A percentile compares a stretch with the other conserved stretches of the same genome.
Conservation (phyloP, 2,329 filamentous ascomycete species). For the Aspergillus sp. region DNA sequence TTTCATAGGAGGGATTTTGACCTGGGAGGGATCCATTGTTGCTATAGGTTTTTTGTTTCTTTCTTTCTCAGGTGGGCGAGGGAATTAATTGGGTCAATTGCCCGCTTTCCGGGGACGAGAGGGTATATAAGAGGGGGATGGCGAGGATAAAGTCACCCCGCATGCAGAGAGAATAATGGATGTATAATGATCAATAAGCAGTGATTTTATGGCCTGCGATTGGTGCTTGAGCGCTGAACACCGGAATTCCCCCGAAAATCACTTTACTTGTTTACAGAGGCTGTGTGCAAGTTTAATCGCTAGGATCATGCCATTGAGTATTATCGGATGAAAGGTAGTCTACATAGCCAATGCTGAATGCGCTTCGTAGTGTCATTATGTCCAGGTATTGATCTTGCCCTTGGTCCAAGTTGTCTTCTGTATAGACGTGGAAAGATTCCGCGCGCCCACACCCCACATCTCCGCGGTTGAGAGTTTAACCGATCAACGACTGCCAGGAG, state of each 20-base stretch:
- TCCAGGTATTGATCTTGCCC: neutral
- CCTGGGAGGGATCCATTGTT: conserved; percentile 43
- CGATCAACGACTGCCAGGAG: neutral
- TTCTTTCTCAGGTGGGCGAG: neutral
- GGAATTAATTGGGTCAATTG: neutral
- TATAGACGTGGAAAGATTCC: conserved; percentile 1
- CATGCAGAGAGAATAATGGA: neutral
- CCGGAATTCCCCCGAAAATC: conserved; percentile 3
- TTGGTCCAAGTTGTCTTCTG: neutral
- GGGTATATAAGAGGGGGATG: neutral
- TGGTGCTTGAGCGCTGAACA: neutral
- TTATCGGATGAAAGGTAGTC: neutral
- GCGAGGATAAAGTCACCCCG: neutral
- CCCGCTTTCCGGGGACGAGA: neutral
- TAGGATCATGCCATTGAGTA: neutral
- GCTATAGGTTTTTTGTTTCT: neutral
- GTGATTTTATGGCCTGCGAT: neutral
- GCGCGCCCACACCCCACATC: conserved; percentile 6
- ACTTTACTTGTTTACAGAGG: neutral
- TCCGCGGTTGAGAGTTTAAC: neutral
- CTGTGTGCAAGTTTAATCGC: neutral
- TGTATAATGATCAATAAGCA: conserved; percentile 11
- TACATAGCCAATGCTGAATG: neutral
- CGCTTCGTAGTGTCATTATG: neutral
- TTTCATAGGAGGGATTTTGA: conserved; percentile 53